These are phyloP conservation scores for Thielaviopsis ethacetica DNA, from an alignment of 2,329 filamentous ascomycete genomes.

Conservation along the genomic window DNA sequence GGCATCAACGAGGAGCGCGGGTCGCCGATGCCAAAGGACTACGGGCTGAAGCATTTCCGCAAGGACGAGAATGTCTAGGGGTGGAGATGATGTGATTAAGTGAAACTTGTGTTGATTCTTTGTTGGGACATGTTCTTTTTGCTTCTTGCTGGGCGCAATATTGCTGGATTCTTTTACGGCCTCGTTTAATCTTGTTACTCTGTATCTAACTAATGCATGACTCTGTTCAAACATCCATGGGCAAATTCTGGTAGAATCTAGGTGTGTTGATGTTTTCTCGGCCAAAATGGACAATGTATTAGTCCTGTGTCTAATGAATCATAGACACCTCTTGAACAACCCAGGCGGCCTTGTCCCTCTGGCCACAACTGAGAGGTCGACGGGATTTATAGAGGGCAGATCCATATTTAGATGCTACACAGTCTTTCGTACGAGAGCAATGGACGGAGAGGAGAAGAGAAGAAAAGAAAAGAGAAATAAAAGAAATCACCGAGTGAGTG, in stretches of 20 bases:
- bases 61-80: background rate
- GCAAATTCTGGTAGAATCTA: background rate
- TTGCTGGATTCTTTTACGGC: background rate
- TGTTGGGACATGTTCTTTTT: background rate
- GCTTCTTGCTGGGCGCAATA: too few relatives aligned
- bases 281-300: background rate
- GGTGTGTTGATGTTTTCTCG: background rate
- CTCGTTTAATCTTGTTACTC: background rate
- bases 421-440: background rate
- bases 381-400: background rate
- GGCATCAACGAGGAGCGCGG: slow-evolving; percentile 18
- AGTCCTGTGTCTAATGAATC: background rate
- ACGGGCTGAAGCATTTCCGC: slow-evolving; percentile 6
- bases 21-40: slow-evolving; percentile 7
- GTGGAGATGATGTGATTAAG: background rate
- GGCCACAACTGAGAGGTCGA: too few relatives aligned
- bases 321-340: background rate
- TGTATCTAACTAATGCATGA: background rate
- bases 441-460: too few relatives aligned
- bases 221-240: background rate
- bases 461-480: background rate
- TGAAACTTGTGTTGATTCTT: background rate
- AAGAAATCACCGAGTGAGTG: background rate
- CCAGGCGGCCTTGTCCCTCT: background rate
- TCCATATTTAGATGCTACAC: background rate